Percentiles rank a stretch among this genome's conserved stretches.
phyloP scores from a whole-genome alignment of 441 rosid genomes.

The Flueggea neowawraea region DNA sequence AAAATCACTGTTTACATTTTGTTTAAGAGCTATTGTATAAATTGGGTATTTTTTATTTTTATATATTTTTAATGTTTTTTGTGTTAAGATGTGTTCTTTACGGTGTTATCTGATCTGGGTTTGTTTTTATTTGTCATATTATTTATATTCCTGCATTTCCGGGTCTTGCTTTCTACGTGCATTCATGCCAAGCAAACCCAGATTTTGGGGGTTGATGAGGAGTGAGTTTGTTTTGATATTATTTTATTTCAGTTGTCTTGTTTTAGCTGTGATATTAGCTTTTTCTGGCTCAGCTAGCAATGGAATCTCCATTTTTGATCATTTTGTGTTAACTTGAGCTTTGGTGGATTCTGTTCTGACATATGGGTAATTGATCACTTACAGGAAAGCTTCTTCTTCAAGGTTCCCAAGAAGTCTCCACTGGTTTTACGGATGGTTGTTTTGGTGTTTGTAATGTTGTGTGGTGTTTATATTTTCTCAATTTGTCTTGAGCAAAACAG shows the following conservation, averaged over 20 bases:
- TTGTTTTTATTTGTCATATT: slow-evolving; percentile 1
- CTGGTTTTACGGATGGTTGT: slow-evolving; percentile 38
- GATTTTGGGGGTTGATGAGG: background rate
- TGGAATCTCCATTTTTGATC: background rate
- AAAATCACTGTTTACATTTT: no score
- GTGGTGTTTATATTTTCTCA: slow-evolving; percentile 35
- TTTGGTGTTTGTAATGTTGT: slow-evolving; percentile 34
- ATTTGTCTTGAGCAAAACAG: slow-evolving; percentile 41
- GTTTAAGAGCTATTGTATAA: background rate
- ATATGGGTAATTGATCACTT: slow-evolving; percentile 1
- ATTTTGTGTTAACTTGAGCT: background rate
- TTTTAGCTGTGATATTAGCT: slow-evolving; percentile 1
- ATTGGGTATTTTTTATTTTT: background rate
- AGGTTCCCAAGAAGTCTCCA: slow-evolving; percentile 40
- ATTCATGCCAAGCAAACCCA: slow-evolving; percentile 9
- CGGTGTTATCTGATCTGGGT: background rate
- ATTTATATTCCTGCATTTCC: slow-evolving; percentile 5
- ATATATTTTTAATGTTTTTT: background rate
- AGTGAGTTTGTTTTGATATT: background rate
- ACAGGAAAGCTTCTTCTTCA: slow-evolving; percentile 33
- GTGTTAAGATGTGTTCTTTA: background rate
- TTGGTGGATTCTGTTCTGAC: slow-evolving; percentile 1
- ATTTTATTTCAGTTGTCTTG: background rate
- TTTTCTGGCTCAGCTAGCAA: background rate
- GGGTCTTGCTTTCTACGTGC: slow-evolving; percentile 1